These are phyloP conservation scores for Hyaloperonospora arabidopsidis DNA, from an alignment of 352 stramenopile species.

Conservation along the genomic window DNA sequence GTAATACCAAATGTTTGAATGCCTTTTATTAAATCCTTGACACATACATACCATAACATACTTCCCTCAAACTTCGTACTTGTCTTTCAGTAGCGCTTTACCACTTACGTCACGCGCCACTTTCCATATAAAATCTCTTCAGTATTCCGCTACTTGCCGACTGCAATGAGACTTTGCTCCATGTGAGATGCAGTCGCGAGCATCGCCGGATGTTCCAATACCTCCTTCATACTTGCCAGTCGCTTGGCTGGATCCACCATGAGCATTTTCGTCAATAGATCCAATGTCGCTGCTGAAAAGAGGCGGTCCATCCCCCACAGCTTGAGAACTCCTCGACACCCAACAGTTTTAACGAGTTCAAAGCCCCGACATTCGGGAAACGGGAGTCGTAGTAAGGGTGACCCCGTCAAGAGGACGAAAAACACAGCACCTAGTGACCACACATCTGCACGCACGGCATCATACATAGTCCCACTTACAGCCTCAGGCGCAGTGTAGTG, in stretches of 20 bases:
- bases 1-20: no score
- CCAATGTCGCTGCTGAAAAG: conserved; percentile 35
- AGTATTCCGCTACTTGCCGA: neutral
- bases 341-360: conserved; percentile 33
- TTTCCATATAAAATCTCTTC: no score
- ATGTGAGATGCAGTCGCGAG: conserved; percentile 24
- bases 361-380: conserved; percentile 39
- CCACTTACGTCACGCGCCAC: no score
- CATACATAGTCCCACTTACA: conserved; percentile 25
- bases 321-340: conserved; percentile 35
- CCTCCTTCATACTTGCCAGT: conserved; percentile 24
- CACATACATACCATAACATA: neutral
- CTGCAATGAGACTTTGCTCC: conserved; percentile 23
- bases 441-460: conserved; percentile 46
- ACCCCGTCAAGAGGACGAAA: conserved; percentile 65
- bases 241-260: conserved; percentile 29
- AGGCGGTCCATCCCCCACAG: conserved; percentile 39
- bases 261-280: conserved; percentile 38
- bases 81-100: no score
- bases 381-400: conserved; percentile 37
- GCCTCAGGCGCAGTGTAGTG: conserved; percentile 77
- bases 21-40: neutral
- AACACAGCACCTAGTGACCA: conserved; percentile 63
- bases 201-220: conserved; percentile 40
- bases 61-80: no score